Percentiles rank a stretch among this genome's conserved stretches.
phyloP scores from a whole-genome alignment of 371 early-diverging fungal species.

The Mucor ambiguus region DNA sequence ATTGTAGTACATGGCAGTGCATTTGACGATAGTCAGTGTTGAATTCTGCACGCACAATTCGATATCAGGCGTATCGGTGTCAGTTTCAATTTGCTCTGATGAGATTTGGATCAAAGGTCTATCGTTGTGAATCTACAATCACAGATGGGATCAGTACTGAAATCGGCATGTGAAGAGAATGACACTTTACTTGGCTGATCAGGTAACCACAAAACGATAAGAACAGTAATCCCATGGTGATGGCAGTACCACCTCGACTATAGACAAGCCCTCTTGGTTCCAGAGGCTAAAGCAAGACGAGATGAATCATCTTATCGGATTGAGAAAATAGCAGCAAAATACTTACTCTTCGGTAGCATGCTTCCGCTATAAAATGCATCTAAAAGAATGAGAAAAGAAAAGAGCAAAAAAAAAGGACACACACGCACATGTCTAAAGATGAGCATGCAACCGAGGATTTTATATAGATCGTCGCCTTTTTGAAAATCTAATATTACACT shows the following conservation, averaged over 20 bases:
- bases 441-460: neutral
- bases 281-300: conserved; percentile 25
- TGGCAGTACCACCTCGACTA: conserved; percentile 30
- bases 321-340: neutral
- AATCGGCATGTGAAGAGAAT: neutral
- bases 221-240: conserved; percentile 30
- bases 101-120: conserved; percentile 36
- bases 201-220: conserved; percentile 39
- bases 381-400: neutral
- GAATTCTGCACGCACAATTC: conserved; percentile 43
- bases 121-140: conserved; percentile 33
- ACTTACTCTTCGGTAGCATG: conserved; percentile 40
- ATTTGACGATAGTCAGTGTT: conserved; percentile 26
- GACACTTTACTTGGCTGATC: conserved; percentile 23
- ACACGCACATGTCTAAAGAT: neutral
- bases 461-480: neutral
- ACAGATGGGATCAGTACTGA: neutral
- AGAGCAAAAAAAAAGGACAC: neutral
- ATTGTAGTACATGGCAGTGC: conserved; percentile 29
- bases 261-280: conserved; percentile 34
- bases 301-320: neutral
- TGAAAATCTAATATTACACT: neutral
- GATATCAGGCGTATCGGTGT: conserved; percentile 35
- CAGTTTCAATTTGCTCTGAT: conserved; percentile 23
- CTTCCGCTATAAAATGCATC: conserved; percentile 50